phyloP scores from a whole-genome alignment of 805 yeast species.

The Candida coquimbonensis region DNA sequence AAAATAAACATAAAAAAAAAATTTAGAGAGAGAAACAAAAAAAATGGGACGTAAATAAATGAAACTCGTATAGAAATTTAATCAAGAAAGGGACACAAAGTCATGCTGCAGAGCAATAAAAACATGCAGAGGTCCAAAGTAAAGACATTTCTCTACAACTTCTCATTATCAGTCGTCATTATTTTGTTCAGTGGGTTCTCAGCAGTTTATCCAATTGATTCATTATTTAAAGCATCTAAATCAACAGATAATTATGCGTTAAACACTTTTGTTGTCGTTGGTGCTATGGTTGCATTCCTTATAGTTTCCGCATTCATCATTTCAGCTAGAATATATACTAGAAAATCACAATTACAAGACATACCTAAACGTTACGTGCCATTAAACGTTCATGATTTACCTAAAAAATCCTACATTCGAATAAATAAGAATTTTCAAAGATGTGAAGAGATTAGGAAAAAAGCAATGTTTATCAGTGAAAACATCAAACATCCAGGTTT shows the following conservation, averaged over 20 bases:
- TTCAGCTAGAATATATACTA: constrained; percentile 51
- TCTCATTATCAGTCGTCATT: constrained; percentile 35
- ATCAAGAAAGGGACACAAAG: background rate
- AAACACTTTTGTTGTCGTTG: constrained; percentile 74
- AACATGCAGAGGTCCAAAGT: constrained; percentile 10
- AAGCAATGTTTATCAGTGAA: constrained; percentile 35
- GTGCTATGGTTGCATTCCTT: constrained; percentile 58
- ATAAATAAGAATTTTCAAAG: constrained; percentile 35
- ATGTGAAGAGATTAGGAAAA: constrained; percentile 33
- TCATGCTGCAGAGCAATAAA: background rate
- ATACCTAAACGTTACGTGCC: constrained; percentile 79
- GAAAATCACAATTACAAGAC: constrained; percentile 55
- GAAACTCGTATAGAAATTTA: too few species aligned
- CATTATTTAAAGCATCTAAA: constrained; percentile 54
- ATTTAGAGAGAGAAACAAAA: background rate
- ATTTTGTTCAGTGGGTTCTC: constrained; percentile 47
- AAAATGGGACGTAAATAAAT: background rate
- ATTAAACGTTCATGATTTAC: constrained; percentile 50
- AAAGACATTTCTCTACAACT: constrained; percentile 37
- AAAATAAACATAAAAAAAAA: background rate
- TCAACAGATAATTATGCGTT: constrained; percentile 57
- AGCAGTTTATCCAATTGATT: constrained; percentile 73
- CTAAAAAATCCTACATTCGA: constrained; percentile 34
- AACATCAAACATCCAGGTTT: constrained; percentile 46
- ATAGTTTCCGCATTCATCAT: constrained; percentile 43